Percentiles rank a stretch among this genome's conserved stretches.
phyloP scores from a whole-genome alignment of 2,329 filamentous ascomycete genomes.

The Pyricularia sp. region DNA sequence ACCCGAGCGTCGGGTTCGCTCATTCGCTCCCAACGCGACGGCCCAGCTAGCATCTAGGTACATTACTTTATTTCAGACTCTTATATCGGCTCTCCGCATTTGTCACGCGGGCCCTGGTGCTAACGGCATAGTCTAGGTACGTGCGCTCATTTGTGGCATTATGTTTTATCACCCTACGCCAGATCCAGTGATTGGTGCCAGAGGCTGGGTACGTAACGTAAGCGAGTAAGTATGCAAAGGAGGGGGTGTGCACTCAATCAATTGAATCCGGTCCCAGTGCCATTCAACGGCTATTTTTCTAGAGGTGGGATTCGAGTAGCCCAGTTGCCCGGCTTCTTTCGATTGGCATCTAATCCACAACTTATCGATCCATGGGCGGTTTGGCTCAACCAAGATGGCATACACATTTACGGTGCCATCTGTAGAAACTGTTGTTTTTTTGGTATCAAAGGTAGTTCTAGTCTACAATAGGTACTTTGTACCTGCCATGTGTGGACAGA shows the following conservation, averaged over 20 bases:
- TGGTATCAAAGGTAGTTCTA: background rate
- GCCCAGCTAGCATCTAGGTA: background rate
- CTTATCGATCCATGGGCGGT: no score
- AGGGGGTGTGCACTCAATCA: background rate
- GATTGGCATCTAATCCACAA: background rate
- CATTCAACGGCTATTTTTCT: background rate
- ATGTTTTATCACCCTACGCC: background rate
- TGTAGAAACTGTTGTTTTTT: background rate
- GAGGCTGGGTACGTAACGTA: background rate
- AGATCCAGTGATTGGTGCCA: background rate
- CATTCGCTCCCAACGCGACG: background rate
- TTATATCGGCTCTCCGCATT: background rate
- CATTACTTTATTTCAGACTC: background rate
- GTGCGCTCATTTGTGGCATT: background rate
- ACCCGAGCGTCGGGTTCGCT: background rate
- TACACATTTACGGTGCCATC: background rate
- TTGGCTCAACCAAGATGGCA: background rate
- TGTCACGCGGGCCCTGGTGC: background rate
- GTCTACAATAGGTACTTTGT: no score
- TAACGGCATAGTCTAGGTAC: background rate
- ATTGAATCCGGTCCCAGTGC: background rate
- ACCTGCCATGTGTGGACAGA: background rate
- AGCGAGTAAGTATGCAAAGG: background rate
- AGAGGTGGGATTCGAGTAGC: background rate
- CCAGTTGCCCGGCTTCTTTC: background rate